A percentile compares a stretch with the other conserved stretches of the same genome.
phyloP scores from a whole-genome alignment of 1,284 basidiomycete species.

The Agroathelia rolfsii region DNA sequence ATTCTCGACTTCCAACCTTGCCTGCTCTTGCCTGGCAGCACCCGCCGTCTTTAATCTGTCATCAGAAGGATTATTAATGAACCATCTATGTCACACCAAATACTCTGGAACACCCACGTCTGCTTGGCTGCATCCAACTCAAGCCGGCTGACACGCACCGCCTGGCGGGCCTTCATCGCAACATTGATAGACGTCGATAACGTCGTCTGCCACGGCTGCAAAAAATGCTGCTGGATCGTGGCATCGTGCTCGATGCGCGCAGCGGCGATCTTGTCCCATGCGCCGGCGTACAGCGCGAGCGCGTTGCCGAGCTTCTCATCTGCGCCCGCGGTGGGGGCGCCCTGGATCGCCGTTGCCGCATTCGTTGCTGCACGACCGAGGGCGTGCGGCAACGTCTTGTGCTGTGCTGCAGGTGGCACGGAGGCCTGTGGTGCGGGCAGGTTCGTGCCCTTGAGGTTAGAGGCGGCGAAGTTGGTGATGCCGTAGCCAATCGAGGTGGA shows the following conservation, averaged over 20 bases:
- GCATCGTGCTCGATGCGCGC: conserved; percentile 81
- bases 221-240: conserved; percentile 64
- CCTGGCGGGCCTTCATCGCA: conserved; percentile 41
- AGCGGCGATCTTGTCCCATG: conserved; percentile 82
- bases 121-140: conserved; percentile 56
- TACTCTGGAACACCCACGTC: conserved; percentile 32
- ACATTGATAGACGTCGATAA: conserved; percentile 37
- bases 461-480: conserved; percentile 80
- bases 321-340: conserved; percentile 31
- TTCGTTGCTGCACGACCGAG: conserved; percentile 73
- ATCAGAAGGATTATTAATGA: conserved; percentile 3
- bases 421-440: conserved; percentile 69
- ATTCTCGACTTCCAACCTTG: conserved; percentile 84
- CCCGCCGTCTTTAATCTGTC: conserved; percentile 66
- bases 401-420: conserved; percentile 45
- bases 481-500: conserved; percentile 68
- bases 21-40: conserved; percentile 79
- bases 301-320: conserved; percentile 70
- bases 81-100: too few relatives aligned
- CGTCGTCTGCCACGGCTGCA: conserved; percentile 54
- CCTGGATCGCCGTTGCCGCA: conserved; percentile 53
- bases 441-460: conserved; percentile 84
- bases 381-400: conserved; percentile 95
- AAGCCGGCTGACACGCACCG: conserved; percentile 39
- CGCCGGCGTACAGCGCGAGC: conserved; percentile 70